phyloP scores from a whole-genome alignment of 164 flowering plant genomes.

The Vitis rotundifolia region DNA sequence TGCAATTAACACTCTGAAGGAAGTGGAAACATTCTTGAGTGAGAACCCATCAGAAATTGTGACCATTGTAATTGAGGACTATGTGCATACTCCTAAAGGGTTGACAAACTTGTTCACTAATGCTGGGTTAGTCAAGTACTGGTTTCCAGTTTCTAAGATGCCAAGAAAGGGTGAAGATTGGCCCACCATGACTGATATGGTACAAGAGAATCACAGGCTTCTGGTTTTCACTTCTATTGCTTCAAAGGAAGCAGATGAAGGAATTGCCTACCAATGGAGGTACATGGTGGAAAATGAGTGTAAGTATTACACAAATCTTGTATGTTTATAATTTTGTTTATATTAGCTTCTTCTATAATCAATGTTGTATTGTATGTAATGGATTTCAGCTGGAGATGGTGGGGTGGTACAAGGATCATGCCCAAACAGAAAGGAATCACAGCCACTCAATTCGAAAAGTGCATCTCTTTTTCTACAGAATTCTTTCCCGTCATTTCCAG shows the following conservation, averaged over 20 bases:
- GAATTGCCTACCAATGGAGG: conserved; percentile 96
- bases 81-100: conserved; percentile 91
- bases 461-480: conserved; percentile 80
- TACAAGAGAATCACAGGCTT: conserved; percentile 70
- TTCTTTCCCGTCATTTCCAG: conserved; percentile 87
- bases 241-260: conserved; percentile 89
- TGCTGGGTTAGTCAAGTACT: conserved; percentile 82
- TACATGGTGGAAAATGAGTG: conserved; percentile 92
- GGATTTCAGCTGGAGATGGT: conserved; percentile 90
- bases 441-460: conserved; percentile 61
- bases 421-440: conserved; percentile 84
- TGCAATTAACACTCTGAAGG: conserved; percentile 87
- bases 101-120: conserved; percentile 70
- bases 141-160: conserved; percentile 93
- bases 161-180: conserved; percentile 88
- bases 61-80: conserved; percentile 95
- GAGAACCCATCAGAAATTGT: conserved; percentile 80
- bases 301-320: conserved; percentile 33
- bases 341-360: background rate
- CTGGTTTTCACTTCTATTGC: conserved; percentile 88
- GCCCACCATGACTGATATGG: conserved; percentile 92
- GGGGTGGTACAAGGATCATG: conserved; percentile 82
- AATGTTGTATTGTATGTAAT: conserved; percentile 4
- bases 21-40: conserved; percentile 86
- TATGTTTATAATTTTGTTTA: background rate